phyloP scores from a whole-genome alignment of 108 stramenopile genomes.

The Nitzschia sp. region DNA sequence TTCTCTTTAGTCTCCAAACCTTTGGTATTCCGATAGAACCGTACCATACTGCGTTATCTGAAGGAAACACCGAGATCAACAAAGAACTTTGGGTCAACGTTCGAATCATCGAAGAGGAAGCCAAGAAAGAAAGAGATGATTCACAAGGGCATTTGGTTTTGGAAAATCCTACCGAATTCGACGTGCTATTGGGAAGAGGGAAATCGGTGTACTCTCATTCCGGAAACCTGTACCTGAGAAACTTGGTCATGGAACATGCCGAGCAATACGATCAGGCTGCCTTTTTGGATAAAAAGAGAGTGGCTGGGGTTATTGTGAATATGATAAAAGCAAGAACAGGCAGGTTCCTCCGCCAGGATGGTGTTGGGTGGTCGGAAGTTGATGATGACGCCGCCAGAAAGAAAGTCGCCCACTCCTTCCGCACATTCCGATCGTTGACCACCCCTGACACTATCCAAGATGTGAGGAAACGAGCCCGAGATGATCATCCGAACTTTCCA shows the following conservation, averaged over 20 bases:
- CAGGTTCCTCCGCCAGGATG: constrained; percentile 14
- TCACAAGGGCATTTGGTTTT: not conserved
- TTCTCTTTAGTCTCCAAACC: not conserved
- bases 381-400: constrained; percentile 4
- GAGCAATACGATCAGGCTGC: constrained; percentile 16
- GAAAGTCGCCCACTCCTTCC: constrained; percentile 18
- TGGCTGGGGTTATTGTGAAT: constrained; percentile 20
- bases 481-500: too few species aligned
- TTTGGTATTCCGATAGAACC: constrained; percentile 14
- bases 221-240: constrained; percentile 23
- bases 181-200: constrained; percentile 29
- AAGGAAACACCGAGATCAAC: too few species aligned
- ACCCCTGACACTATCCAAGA: not conserved
- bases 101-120: too few species aligned
- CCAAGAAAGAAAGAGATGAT: too few species aligned
- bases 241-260: constrained; percentile 5
- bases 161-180: constrained; percentile 5
- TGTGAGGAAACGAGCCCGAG: too few species aligned
- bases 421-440: constrained; percentile 1
- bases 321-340: not conserved
- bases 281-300: constrained; percentile 15
- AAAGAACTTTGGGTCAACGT: too few species aligned
- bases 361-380: constrained; percentile 22
- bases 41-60: too few species aligned
- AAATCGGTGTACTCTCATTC: constrained; percentile 13